phyloP scores from a whole-genome alignment of 441 rosid species.

The Dalechampia spathulata region DNA sequence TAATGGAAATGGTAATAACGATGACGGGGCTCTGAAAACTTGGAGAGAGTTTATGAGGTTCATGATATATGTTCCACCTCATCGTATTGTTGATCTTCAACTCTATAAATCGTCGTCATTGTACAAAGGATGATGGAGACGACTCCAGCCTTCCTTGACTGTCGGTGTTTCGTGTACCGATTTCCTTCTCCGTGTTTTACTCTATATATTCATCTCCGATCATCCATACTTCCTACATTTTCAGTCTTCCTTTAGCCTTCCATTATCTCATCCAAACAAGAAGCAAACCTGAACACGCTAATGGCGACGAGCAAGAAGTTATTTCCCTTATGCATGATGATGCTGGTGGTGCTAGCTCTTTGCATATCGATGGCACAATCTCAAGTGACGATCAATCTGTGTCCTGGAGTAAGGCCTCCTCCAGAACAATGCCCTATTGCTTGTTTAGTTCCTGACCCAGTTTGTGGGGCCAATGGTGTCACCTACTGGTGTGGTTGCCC shows the following conservation, averaged over 20 bases:
- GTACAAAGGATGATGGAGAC: not conserved
- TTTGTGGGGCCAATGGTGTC: conserved; percentile 67
- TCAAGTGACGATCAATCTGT: not conserved
- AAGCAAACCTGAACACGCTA: too few species aligned
- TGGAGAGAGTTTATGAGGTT: too few species aligned
- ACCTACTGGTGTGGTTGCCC: conserved; percentile 84
- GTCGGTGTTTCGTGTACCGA: not conserved
- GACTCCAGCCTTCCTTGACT: not conserved
- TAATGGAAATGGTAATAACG: too few species aligned
- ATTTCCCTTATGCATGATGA: not conserved
- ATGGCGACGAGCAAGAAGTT: conserved; percentile 1
- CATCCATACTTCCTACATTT: too few species aligned
- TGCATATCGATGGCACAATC: not conserved
- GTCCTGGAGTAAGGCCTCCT: not conserved
- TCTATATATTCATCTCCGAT: not conserved
- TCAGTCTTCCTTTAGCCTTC: too few species aligned
- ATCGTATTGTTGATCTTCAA: too few species aligned
- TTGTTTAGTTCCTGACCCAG: conserved; percentile 71
- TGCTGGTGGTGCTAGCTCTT: not conserved
- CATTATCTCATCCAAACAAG: too few species aligned
- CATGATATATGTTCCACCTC: too few species aligned
- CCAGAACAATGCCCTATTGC: conserved; percentile 24
- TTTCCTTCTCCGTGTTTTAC: not conserved
- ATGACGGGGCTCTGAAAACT: too few species aligned
- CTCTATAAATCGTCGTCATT: not conserved